Evolutionary conservation across 140 eudicot species (phyloP).

Genomic region (Senecio squalidus): DNA sequence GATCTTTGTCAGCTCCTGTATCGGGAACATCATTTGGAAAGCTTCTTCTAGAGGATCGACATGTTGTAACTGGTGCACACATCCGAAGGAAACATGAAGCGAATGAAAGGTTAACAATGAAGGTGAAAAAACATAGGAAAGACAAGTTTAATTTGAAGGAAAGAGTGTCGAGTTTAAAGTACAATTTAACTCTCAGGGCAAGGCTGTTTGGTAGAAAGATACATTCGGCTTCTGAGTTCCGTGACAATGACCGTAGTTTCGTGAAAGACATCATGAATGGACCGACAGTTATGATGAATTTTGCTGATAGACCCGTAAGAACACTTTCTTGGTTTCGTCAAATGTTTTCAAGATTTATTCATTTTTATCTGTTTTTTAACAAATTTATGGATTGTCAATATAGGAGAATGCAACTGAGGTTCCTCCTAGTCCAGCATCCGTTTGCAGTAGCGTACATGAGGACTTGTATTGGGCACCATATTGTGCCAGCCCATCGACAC

Average conservation of each 20-base stretch:
- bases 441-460: constrained; percentile 77
- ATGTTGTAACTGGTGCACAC: constrained; percentile 75
- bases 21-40: constrained; percentile 90
- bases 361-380: constrained; percentile 2
- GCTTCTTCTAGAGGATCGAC: constrained; percentile 90
- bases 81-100: constrained; percentile 88
- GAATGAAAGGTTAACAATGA: constrained; percentile 42
- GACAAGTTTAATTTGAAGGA: constrained; percentile 76
- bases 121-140: constrained; percentile 63
- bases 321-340: background rate
- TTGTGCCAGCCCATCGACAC: constrained; percentile 59
- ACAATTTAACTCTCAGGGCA: constrained; percentile 54
- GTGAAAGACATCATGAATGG: constrained; percentile 53
- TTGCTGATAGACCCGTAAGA: constrained; percentile 59
- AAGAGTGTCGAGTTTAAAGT: constrained; percentile 64
- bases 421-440: constrained; percentile 99
- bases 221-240: constrained; percentile 43
- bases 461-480: constrained; percentile 64
- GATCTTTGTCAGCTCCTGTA: constrained; percentile 94
- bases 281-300: constrained; percentile 49
- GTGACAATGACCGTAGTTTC: constrained; percentile 34
- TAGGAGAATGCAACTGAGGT: constrained; percentile 96
- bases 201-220: constrained; percentile 67
- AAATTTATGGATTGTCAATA: constrained; percentile 1
- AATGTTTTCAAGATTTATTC: background rate